Base-by-base conservation (phyloP, 140 eudicot genomes). In the Ambrosia hybrid region DNA sequence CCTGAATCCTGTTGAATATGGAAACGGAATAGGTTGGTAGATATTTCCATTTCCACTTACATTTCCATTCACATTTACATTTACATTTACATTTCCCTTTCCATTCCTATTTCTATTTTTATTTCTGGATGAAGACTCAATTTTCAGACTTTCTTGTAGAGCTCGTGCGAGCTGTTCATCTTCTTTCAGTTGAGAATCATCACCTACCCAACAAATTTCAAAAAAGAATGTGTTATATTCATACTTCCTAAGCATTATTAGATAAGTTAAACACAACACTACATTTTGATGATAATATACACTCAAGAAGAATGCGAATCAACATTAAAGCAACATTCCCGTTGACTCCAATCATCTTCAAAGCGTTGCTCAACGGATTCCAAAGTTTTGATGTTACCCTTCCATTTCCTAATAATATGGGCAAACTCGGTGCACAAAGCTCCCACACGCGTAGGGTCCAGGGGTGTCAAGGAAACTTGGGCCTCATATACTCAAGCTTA, bases 151-250 rank as follows among this genome's bases (percentile, higher is more conserved):
- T 78, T 89, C 98, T 81, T 92, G 98, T 60, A 92, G 76, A 73
- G 98, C 95, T 83, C 89, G 81, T 62, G 98, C 98, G 63, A 92
- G 95, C 56, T 75, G 88, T 76, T 92, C 98, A 83, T 92, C 98
- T 85, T 92, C 98, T 83, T 89, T 85, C 68, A 92, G 46, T 76
- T 89, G 98, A 43, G 95, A 81, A 59, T 86, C 90, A 78, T 70
- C 68, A 80, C 79, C 96, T 89, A 78, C 8, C 36, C 68, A 51
- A 76, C 7, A n/a, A 36, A 62, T 68, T 58, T 55, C 51, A 2
- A 67, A 67, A 67, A 46, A 57, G 15, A 45, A 45, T 12, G 14
- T 66, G 57, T 30, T 15, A 65, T 53, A 21, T 43, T 17, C 53
- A 2, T 48, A 48, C 9, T 48, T 10, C 53, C 26, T 21, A 21